Percentiles rank a stretch among this genome's conserved stretches.
These are phyloP conservation scores for Dictyostelium intermedium DNA, from an alignment of 78 protist genomes.

Conservation along the genomic window DNA sequence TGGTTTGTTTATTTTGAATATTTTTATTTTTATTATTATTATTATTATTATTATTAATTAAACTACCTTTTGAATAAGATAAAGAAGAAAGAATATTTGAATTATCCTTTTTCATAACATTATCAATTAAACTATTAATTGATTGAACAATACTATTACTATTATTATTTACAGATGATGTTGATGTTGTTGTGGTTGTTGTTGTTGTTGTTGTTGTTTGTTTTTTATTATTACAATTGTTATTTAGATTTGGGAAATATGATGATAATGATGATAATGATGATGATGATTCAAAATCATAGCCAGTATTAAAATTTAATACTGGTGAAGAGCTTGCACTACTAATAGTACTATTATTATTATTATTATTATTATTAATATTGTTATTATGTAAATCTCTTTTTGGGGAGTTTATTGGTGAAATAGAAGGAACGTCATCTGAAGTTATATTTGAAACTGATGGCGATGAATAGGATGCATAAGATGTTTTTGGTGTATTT, in stretches of 20 bases:
- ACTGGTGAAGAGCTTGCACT: not conserved
- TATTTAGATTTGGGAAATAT: not conserved
- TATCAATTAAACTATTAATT: constrained; percentile 52
- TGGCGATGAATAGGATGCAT: not conserved
- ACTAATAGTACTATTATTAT: not conserved
- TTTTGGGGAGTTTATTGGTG: constrained; percentile 3
- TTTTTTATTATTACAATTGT: not conserved
- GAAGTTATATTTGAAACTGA: not conserved
- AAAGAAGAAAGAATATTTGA: not conserved
- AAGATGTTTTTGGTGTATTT: not conserved
- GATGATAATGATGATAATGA: not conserved
- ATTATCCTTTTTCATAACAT: not conserved
- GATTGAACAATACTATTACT: constrained; percentile 17
- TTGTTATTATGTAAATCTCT: not conserved
- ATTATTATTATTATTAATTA: not conserved
- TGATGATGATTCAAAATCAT: not conserved
- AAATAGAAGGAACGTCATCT: not conserved
- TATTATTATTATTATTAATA: not conserved
- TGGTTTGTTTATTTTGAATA: not conserved
- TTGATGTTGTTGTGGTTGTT: not conserved
- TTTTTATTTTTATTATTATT: not conserved
- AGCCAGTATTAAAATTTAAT: not conserved
- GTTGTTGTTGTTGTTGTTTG: not conserved
- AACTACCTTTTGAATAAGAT: not conserved
- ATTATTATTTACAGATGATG: not conserved